Percentiles rank a stretch among this genome's conserved stretches.
Evolutionary conservation across 768 basidiomycete species (phyloP).

Genomic region (Macrolepiota dolichaula): DNA sequence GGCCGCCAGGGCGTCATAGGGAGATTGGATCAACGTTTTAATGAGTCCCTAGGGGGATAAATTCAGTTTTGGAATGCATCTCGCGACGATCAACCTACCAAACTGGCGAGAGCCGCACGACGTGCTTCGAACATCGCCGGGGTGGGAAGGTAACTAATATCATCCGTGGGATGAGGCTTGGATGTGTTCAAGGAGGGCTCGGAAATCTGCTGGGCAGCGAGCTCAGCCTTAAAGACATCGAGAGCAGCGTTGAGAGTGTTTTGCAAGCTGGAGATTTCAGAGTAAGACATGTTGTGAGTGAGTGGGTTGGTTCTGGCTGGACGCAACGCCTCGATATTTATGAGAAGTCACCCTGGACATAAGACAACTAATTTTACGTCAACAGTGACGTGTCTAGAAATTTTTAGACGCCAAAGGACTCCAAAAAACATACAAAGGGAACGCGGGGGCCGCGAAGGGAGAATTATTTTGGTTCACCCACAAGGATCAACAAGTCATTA

Average conservation of each 20-base stretch:
- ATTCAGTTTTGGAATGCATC: neutral
- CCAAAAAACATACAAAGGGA: neutral
- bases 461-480: neutral
- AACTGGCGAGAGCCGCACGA: constrained; percentile 28
- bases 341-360: neutral
- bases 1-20: constrained; percentile 31
- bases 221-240: constrained; percentile 34
- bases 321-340: neutral
- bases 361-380: neutral
- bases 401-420: neutral
- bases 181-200: constrained; percentile 34
- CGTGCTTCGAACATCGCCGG: constrained; percentile 35
- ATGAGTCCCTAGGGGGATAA: constrained; percentile 24
- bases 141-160: constrained; percentile 31
- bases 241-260: constrained; percentile 35
- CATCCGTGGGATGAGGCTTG: constrained; percentile 32
- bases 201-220: constrained; percentile 29
- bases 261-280: constrained; percentile 36
- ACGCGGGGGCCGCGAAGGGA: neutral
- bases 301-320: neutral
- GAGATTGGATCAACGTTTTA: constrained; percentile 32
- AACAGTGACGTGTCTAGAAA: neutral
- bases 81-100: constrained; percentile 18
- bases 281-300: constrained; percentile 24
- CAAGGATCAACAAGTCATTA: neutral